These are phyloP conservation scores for Mycena kentingensis DNA, from an alignment of 768 basidiomycete species.

Conservation along the genomic window DNA sequence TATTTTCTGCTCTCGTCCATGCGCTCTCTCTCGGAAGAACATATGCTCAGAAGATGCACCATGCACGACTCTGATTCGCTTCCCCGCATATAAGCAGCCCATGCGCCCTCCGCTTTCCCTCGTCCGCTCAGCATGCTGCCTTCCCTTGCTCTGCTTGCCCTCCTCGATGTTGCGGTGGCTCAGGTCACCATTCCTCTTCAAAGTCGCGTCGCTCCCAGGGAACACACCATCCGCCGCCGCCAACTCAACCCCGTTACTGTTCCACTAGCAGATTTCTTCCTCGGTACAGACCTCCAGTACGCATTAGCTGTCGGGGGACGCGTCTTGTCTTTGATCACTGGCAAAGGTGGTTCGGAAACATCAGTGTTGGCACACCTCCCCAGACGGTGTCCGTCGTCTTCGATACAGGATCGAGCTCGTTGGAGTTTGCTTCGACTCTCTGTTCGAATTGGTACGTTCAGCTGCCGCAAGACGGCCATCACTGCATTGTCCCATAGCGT, in stretches of 20 bases:
- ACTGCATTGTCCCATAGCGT: too few relatives aligned
- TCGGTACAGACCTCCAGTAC: slow-evolving; percentile 61
- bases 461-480: too few relatives aligned
- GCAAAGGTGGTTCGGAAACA: slow-evolving; percentile 54
- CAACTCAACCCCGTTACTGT: slow-evolving; percentile 42
- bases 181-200: slow-evolving; percentile 18
- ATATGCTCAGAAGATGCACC: too few relatives aligned
- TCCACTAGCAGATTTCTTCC: slow-evolving; percentile 54
- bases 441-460: slow-evolving; percentile 49
- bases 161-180: slow-evolving; percentile 6
- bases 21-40: neutral
- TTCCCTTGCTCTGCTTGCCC: slow-evolving; percentile 8
- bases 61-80: neutral
- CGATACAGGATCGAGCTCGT: slow-evolving; percentile 50
- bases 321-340: slow-evolving; percentile 1
- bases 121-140: slow-evolving; percentile 11
- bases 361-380: slow-evolving; percentile 56
- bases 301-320: slow-evolving; percentile 17
- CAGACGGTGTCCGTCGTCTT: slow-evolving; percentile 54
- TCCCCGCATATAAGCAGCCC: neutral
- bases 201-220: slow-evolving; percentile 15
- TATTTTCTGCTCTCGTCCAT: neutral
- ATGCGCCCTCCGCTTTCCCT: neutral
- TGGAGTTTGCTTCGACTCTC: slow-evolving; percentile 33
- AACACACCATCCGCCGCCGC: slow-evolving; percentile 32